These are phyloP conservation scores for Tieghemiomyces parasiticus DNA, from an alignment of 192 early-diverging fungal genomes.

Conservation along the genomic window DNA sequence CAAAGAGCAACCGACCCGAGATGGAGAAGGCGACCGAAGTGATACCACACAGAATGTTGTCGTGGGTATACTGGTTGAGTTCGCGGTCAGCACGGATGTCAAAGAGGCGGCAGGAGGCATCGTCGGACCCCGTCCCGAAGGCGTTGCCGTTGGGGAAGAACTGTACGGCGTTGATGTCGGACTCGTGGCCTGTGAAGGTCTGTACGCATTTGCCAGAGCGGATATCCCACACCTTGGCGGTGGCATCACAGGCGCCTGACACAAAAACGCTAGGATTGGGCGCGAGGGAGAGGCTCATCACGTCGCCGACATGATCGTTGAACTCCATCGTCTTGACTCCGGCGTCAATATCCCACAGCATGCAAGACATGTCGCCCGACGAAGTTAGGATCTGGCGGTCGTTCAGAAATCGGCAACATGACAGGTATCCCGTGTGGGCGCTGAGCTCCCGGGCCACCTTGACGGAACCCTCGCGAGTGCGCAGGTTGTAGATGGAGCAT, in stretches of 20 bases:
- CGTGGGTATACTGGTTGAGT: constrained; percentile 95
- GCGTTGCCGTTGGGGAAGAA: constrained; percentile 99
- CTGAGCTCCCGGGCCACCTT: constrained; percentile 89
- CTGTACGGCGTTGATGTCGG: constrained; percentile 98
- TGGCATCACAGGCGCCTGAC: constrained; percentile 96
- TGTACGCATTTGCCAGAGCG: constrained; percentile 92
- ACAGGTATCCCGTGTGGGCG: constrained; percentile 96
- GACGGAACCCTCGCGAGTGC: constrained; percentile 83
- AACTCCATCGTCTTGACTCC: constrained; percentile 96
- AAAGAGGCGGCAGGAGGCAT: constrained; percentile 94
- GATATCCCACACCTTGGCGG: constrained; percentile 98
- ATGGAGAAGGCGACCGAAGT: constrained; percentile 96
- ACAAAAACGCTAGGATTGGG: constrained; percentile 95
- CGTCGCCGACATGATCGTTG: constrained; percentile 95
- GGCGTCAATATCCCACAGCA: constrained; percentile 99
- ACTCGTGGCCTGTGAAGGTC: constrained; percentile 96
- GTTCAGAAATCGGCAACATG: constrained; percentile 92
- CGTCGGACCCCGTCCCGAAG: constrained; percentile 95
- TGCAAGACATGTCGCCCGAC: constrained; percentile 97
- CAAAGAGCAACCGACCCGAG: constrained; percentile 92
- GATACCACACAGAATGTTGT: constrained; percentile 97
- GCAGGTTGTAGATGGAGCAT: constrained; percentile 97
- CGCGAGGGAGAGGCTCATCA: constrained; percentile 91
- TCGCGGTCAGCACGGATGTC: constrained; percentile 97
- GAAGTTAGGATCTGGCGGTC: constrained; percentile 92